A percentile compares a stretch with the other conserved stretches of the same genome.
phyloP scores from a whole-genome alignment of 176 grass and related monocot species.

The Raddia guianensis region DNA sequence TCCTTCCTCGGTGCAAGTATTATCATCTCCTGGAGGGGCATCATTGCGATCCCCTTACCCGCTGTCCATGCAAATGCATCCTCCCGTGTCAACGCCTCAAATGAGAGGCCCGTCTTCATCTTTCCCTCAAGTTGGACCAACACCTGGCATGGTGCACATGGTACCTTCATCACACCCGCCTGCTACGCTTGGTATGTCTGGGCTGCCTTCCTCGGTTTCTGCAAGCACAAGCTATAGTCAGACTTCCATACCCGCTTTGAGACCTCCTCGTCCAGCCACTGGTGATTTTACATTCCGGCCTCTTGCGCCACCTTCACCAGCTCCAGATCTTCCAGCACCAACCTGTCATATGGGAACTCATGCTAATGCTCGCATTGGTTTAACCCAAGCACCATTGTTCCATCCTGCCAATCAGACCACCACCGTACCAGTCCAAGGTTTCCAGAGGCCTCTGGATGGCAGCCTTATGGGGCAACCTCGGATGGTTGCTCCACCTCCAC shows the following conservation, averaged over 20 bases:
- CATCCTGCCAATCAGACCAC: slow-evolving; percentile 46
- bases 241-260: slow-evolving; percentile 34
- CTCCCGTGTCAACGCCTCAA: slow-evolving; percentile 21
- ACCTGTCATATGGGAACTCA: slow-evolving; percentile 35
- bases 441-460: slow-evolving; percentile 46
- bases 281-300: slow-evolving; percentile 85
- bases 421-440: slow-evolving; percentile 45
- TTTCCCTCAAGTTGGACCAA: slow-evolving; percentile 52
- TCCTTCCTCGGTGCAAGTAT: slow-evolving; percentile 33
- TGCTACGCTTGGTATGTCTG: slow-evolving; percentile 24
- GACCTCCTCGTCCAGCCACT: slow-evolving; percentile 53
- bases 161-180: slow-evolving; percentile 29
- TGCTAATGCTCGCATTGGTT: slow-evolving; percentile 28
- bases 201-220: slow-evolving; percentile 34
- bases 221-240: slow-evolving; percentile 27
- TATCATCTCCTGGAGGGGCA: slow-evolving; percentile 45
- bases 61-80: slow-evolving; percentile 27
- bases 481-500: slow-evolving; percentile 47
- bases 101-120: slow-evolving; percentile 41
- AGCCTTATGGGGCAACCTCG: slow-evolving; percentile 34
- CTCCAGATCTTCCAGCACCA: slow-evolving; percentile 22
- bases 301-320: slow-evolving; percentile 14
- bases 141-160: slow-evolving; percentile 41
- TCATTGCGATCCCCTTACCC: slow-evolving; percentile 28
- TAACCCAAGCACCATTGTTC: slow-evolving; percentile 46